Conservation (phyloP, 2,329 filamentous ascomycete species). For the Stagonosporopsis rhizophila region DNA sequence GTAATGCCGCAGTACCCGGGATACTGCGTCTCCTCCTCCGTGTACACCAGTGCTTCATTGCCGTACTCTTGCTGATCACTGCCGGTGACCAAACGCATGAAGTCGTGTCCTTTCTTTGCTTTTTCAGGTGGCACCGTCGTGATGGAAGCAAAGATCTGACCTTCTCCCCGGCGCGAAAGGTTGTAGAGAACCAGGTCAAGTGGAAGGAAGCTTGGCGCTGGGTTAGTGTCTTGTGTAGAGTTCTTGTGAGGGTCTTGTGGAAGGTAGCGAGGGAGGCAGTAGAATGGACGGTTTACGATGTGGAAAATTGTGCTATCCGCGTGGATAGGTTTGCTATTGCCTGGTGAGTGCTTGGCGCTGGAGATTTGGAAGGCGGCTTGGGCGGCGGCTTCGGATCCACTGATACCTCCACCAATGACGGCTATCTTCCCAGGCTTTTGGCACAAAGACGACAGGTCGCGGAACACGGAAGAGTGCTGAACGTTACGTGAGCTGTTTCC, state of each 20-base stretch:
- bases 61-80: slow-evolving; percentile 53
- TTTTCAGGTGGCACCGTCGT: slow-evolving; percentile 68
- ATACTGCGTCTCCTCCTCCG: slow-evolving; percentile 54
- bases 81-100: slow-evolving; percentile 54
- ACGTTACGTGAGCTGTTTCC: slow-evolving; percentile 17
- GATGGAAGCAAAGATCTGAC: slow-evolving; percentile 66
- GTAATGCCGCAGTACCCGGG: slow-evolving; percentile 73
- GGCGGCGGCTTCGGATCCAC: slow-evolving; percentile 77
- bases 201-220: slow-evolving; percentile 69
- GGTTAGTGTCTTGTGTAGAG: slow-evolving; percentile 44
- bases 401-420: slow-evolving; percentile 82
- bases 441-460: slow-evolving; percentile 29
- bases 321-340: slow-evolving; percentile 31
- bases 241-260: slow-evolving; percentile 41
- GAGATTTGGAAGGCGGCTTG: slow-evolving; percentile 76
- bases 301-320: slow-evolving; percentile 68
- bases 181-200: slow-evolving; percentile 78
- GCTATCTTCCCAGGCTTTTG: slow-evolving; percentile 65
- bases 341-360: slow-evolving; percentile 63
- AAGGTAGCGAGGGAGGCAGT: slow-evolving; percentile 68
- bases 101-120: slow-evolving; percentile 62
- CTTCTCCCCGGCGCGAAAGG: slow-evolving; percentile 64
- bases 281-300: slow-evolving; percentile 72
- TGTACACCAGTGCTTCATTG: slow-evolving; percentile 46
- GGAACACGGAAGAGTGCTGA: slow-evolving; percentile 42